phyloP scores from a whole-genome alignment of 202 grass and related monocot genomes.

The Carex sylvatica region DNA sequence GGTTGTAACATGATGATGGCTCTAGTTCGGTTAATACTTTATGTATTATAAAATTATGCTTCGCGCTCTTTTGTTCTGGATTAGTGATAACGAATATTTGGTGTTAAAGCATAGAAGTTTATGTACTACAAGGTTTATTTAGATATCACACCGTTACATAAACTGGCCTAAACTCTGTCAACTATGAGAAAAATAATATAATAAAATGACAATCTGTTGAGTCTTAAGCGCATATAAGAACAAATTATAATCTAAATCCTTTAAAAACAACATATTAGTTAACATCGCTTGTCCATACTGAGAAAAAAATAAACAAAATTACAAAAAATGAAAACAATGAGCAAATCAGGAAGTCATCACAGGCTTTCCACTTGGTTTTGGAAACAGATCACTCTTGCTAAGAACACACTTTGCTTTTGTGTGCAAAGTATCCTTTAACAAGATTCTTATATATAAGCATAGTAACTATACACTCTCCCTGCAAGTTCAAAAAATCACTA shows the following conservation, averaged over 20 bases:
- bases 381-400: slow-evolving; percentile 94
- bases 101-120: neutral
- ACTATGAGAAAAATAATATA: neutral
- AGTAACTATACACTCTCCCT: slow-evolving; percentile 80
- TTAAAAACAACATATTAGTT: neutral
- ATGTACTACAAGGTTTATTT: neutral
- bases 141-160: neutral
- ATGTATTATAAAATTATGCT: too few relatives aligned
- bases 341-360: slow-evolving; percentile 18
- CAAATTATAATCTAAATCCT: neutral
- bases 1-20: neutral
- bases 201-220: neutral
- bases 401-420: slow-evolving; percentile 92
- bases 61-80: neutral
- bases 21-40: too few relatives aligned
- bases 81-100: neutral
- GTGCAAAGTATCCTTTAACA: slow-evolving; percentile 85
- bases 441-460: slow-evolving; percentile 94
- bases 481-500: neutral
- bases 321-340: slow-evolving; percentile 1
- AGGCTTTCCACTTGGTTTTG: slow-evolving; percentile 82
- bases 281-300: neutral
- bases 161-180: neutral
- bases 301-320: neutral
- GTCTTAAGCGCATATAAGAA: neutral